phyloP scores from a whole-genome alignment of 1,284 basidiomycete species.

The Erythrobasidium hasegawianum region DNA sequence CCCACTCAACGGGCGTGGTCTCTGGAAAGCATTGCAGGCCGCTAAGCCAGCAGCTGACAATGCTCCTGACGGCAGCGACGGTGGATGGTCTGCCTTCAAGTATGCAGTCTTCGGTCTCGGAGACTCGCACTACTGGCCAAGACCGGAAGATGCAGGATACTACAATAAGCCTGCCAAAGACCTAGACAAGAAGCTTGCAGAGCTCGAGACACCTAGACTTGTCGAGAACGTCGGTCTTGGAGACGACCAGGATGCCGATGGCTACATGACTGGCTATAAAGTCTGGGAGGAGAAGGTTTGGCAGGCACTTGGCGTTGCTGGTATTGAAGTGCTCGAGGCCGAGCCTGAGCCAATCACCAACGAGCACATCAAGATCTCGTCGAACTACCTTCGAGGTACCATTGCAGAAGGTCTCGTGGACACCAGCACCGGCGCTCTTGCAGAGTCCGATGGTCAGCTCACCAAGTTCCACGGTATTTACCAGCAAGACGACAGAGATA shows the following conservation, averaged over 20 bases:
- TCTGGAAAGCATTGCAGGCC: constrained; percentile 75
- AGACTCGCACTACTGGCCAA: constrained; percentile 98
- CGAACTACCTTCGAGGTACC: constrained; percentile 88
- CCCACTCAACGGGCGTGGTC: constrained; percentile 89
- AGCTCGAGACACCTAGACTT: constrained; percentile 66
- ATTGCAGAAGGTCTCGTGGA: constrained; percentile 86
- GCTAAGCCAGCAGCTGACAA: constrained; percentile 54
- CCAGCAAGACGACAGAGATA: constrained; percentile 83
- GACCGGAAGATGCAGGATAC: constrained; percentile 90
- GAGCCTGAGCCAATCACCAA: constrained; percentile 97
- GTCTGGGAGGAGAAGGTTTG: constrained; percentile 87
- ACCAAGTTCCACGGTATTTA: constrained; percentile 62
- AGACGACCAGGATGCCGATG: constrained; percentile 97
- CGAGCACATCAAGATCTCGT: constrained; percentile 99
- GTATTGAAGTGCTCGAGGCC: constrained; percentile 79
- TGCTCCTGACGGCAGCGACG: constrained; percentile 33
- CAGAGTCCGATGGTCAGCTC: constrained; percentile 84
- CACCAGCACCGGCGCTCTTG: constrained; percentile 78
- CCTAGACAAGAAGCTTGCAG: constrained; percentile 66
- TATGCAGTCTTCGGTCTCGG: constrained; percentile 91
- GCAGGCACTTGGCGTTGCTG: constrained; percentile 91
- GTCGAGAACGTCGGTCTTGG: constrained; percentile 76
- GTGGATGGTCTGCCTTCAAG: constrained; percentile 60
- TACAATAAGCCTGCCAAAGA: constrained; percentile 98
- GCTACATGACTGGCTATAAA: constrained; percentile 93